Percentiles rank a stretch among this genome's conserved stretches.
These are phyloP conservation scores for Fraxinus excelsior DNA, from an alignment of 257 asterid genomes.

Conservation along the genomic window DNA sequence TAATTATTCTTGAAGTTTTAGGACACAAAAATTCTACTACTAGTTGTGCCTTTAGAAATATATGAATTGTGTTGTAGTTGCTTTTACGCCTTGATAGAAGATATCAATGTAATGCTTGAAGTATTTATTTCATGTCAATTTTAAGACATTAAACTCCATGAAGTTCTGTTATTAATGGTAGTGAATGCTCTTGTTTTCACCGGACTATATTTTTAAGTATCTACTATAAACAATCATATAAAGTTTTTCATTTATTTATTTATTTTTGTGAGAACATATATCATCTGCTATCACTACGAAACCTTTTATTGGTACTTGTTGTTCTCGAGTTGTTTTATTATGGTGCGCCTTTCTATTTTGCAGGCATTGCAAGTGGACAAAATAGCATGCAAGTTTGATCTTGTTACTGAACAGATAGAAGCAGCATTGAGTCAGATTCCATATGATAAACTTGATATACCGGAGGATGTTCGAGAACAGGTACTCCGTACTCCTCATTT, in stretches of 20 bases:
- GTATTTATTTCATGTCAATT: neutral
- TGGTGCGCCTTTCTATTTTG: constrained; percentile 11
- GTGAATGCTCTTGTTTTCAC: neutral
- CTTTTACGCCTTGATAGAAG: neutral
- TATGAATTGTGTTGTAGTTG: neutral
- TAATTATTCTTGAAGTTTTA: neutral
- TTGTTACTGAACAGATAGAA: constrained; percentile 66
- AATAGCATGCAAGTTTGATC: constrained; percentile 61
- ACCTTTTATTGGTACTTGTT: neutral
- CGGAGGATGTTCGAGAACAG: constrained; percentile 96
- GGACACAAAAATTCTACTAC: neutral
- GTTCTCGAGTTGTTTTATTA: neutral
- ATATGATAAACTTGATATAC: constrained; percentile 63
- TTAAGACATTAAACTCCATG: neutral
- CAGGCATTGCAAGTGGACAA: constrained; percentile 86
- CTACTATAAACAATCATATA: neutral
- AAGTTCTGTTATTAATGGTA: constrained; percentile 1
- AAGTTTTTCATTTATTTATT: neutral
- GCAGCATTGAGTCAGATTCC: constrained; percentile 72
- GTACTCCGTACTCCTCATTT: constrained; percentile 48
- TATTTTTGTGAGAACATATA: neutral
- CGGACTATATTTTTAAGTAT: neutral
- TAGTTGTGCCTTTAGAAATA: neutral
- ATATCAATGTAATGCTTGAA: neutral
- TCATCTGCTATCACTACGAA: neutral